Evolutionary conservation across 2,329 filamentous ascomycete species (phyloP).

Genomic region (Pseudocercospora eumusae): DNA sequence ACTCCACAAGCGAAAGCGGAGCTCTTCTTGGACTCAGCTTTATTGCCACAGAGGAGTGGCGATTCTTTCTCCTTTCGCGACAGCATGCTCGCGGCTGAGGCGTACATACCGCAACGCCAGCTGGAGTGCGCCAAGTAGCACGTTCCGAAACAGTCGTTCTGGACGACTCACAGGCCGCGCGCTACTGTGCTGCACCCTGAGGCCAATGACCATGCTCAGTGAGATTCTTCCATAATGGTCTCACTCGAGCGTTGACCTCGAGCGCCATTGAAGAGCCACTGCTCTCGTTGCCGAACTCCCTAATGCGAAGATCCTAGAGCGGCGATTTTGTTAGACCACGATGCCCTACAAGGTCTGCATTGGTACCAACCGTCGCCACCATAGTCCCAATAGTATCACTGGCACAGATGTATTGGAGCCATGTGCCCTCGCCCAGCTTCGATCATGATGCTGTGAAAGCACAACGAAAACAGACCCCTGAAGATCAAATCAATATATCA

Average conservation of each 20-base stretch:
- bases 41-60: constrained; percentile 26
- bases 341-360: constrained; percentile 34
- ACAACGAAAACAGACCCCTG: constrained; percentile 33
- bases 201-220: constrained; percentile 30
- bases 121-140: constrained; percentile 19
- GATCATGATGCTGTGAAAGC: constrained; percentile 28
- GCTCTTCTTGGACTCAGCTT: constrained; percentile 23
- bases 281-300: constrained; percentile 23
- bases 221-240: constrained; percentile 23
- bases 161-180: constrained; percentile 18
- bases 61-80: constrained; percentile 22
- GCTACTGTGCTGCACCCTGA: constrained; percentile 22
- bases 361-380: constrained; percentile 36
- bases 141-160: constrained; percentile 23
- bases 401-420: constrained; percentile 34
- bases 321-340: constrained; percentile 25
- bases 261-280: constrained; percentile 33
- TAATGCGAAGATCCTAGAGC: constrained; percentile 27
- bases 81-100: constrained; percentile 27
- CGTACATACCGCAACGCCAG: constrained; percentile 23
- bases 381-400: constrained; percentile 35
- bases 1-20: constrained; percentile 14
- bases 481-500: constrained; percentile 24
- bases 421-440: constrained; percentile 32
- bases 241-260: constrained; percentile 24